Evolutionary conservation across 345 rosid species (phyloP).

Genomic region (Melastoma malabathricum): DNA sequence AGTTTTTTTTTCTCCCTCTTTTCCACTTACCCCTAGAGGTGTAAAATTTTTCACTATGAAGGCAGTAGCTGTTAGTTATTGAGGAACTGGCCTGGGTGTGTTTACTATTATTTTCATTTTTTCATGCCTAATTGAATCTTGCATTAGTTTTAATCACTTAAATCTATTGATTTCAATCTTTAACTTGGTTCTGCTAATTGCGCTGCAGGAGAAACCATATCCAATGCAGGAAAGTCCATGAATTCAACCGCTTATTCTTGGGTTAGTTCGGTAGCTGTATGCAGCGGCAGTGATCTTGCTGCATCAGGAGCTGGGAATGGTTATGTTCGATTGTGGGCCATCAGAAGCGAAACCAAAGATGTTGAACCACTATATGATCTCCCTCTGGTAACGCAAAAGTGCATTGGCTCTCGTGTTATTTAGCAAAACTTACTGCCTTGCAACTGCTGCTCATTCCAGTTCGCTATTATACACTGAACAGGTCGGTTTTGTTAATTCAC

Average conservation of each 20-base stretch:
- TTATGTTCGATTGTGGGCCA: slow-evolving; percentile 55
- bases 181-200: slow-evolving; percentile 3
- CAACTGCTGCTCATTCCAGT: background rate
- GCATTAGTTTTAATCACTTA: background rate
- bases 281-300: slow-evolving; percentile 87
- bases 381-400: slow-evolving; percentile 48
- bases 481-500: slow-evolving; percentile 86
- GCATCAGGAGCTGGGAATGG: slow-evolving; percentile 99
- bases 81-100: too few species aligned
- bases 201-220: slow-evolving; percentile 35
- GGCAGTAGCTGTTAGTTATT: too few species aligned
- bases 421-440: background rate
- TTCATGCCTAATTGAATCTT: background rate
- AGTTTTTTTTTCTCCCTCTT: background rate
- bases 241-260: slow-evolving; percentile 52
- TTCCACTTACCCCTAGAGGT: background rate
- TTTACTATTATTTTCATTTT: too few species aligned
- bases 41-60: too few species aligned
- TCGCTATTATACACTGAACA: slow-evolving; percentile 15
- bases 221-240: slow-evolving; percentile 12
- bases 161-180: background rate
- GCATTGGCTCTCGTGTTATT: background rate
- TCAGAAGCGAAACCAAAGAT: slow-evolving; percentile 36
- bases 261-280: slow-evolving; percentile 65
- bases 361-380: slow-evolving; percentile 44